These are phyloP conservation scores for Alternaria novae-zelandiae DNA, from an alignment of 2,329 filamentous ascomycete genomes.

Conservation along the genomic window DNA sequence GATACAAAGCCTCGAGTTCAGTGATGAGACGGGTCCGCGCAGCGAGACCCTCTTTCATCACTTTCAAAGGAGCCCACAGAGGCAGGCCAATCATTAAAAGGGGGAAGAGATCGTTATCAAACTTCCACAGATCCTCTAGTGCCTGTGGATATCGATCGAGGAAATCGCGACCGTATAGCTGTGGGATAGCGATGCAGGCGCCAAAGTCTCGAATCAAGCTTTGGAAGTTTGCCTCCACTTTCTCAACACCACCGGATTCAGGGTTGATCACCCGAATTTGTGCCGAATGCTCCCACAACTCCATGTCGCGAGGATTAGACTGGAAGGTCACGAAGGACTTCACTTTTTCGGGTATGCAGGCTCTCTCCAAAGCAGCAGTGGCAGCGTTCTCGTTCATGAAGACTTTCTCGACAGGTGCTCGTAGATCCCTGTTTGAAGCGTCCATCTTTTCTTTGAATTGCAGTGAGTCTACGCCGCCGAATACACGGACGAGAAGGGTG, in stretches of 20 bases:
- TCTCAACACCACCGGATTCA: not conserved
- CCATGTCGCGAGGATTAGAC: not conserved
- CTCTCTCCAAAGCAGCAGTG: not conserved
- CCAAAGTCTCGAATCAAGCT: conserved; percentile 12
- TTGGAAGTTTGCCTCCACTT: conserved; percentile 47
- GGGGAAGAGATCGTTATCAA: conserved; percentile 59
- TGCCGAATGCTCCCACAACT: not conserved
- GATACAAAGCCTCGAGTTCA: conserved; percentile 38
- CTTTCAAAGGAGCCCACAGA: conserved; percentile 58
- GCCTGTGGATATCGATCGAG: conserved; percentile 59
- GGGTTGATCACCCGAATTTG: not conserved
- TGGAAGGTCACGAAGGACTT: not conserved
- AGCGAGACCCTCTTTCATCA: conserved; percentile 56
- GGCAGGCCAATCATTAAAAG: conserved; percentile 59
- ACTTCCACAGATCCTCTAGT: conserved; percentile 59
- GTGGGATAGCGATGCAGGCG: conserved; percentile 9
- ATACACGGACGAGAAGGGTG: not conserved
- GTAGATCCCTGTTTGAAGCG: not conserved
- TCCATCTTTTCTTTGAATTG: not conserved
- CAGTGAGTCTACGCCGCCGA: not conserved
- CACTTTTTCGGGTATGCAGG: not conserved
- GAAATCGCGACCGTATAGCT: conserved; percentile 55
- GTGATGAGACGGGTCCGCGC: conserved; percentile 36
- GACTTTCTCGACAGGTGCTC: not conserved
- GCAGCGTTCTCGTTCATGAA: not conserved